Base-by-base conservation (phyloP, 257 asterid genomes). In the Penstemon newberryi region DNA sequence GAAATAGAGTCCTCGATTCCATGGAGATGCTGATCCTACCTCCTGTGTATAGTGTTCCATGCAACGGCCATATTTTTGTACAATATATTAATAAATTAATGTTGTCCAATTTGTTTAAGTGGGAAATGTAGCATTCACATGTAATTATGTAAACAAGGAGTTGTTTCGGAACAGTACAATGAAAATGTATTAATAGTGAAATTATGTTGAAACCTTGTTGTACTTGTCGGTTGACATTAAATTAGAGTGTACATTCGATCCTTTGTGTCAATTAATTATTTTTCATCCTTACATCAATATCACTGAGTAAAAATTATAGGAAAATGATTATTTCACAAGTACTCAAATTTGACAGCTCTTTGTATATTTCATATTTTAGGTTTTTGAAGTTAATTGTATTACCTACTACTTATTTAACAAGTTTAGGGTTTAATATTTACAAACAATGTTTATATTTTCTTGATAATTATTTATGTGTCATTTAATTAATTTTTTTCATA, bases 191-290 rank as follows among this genome's bases (percentile, higher is more conserved):
- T 74, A 70, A 43, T 64, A 43, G 13, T 61, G 60, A 60, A 70
- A 60, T 63, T 56, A 44, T 53, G 70, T 78, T 75, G 80, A 75
- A 75, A 73, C 78, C 78, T 68, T 70, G 74, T 68, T 72, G 69
- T 71, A 72, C 54, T 43, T 76, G 84, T 81, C 89, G 89, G 84
- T 79, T 83, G 79, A 57, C 72, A 69, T 58, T 81, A 57, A 65
- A 65, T 37, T 72, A 75, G 54, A 52, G 33, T 54, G 54, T 59
- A 50, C 71, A 44, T 41, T 70, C 73, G 51, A 66, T 63, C 40
- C 40, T 63, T 60, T 46, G 58, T 36, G 47, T 50, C 18, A 12
- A 51, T 44, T 59, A 11, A 44, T 38, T 54, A 58, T 69, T 15
- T 15, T 15, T 15, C 18, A 0, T 15, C 18, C 18, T 15, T 15